Evolutionary conservation across 352 stramenopile species (phyloP).

Genomic region (Globisporangium recalcitrans): DNA sequence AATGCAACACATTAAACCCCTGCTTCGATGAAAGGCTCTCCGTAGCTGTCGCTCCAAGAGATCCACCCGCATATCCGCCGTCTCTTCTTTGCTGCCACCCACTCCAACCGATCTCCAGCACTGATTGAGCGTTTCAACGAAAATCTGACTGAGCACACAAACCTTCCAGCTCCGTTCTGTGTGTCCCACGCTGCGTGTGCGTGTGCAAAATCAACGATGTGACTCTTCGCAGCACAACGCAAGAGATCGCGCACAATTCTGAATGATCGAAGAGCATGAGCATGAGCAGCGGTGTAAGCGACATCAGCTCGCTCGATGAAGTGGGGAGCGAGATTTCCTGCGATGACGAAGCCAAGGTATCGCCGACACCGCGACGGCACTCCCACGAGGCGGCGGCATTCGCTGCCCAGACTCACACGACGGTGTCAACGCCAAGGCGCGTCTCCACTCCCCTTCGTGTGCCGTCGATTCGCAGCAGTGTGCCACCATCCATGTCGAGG

Average conservation of each 20-base stretch:
- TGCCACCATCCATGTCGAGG: background rate
- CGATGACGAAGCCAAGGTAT: slow-evolving; percentile 6
- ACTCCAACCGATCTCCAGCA: background rate
- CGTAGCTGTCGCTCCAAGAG: background rate
- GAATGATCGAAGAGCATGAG: background rate
- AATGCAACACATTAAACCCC: slow-evolving; percentile 1
- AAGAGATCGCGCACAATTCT: background rate
- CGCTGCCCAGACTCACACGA: background rate
- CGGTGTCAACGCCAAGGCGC: background rate
- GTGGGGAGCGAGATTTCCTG: slow-evolving; percentile 8
- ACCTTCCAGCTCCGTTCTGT: background rate
- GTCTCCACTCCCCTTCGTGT: background rate
- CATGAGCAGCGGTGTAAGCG: background rate
- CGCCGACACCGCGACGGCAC: background rate
- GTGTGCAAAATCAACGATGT: background rate
- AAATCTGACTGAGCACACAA: background rate
- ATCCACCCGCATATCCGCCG: background rate
- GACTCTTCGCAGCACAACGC: slow-evolving; percentile 7
- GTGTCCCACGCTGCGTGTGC: background rate
- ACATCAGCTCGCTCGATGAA: slow-evolving; percentile 14
- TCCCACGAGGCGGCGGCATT: background rate
- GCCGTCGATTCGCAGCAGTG: background rate
- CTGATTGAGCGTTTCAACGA: background rate
- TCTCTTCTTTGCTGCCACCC: background rate
- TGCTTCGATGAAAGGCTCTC: background rate